A percentile compares a stretch with the other conserved stretches of the same genome.
phyloP scores from a whole-genome alignment of 169 alveolate species.

The Theileria luwenshuni region DNA sequence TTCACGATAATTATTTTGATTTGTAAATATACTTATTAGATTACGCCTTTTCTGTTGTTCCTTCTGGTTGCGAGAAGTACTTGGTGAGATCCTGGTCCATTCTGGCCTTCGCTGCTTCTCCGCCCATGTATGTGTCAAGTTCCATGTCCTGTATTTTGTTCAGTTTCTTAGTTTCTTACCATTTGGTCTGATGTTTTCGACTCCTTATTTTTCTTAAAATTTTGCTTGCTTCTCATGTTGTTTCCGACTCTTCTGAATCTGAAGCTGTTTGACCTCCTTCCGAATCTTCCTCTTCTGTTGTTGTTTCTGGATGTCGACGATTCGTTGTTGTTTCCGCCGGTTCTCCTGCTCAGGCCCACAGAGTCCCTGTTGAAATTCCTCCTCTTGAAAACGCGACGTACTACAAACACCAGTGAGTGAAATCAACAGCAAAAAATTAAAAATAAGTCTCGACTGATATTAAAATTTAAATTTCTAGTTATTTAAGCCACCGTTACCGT shows the following conservation, averaged over 20 bases:
- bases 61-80: constrained; percentile 51
- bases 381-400: constrained; percentile 1
- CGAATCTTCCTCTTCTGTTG: neutral
- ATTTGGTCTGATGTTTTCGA: constrained; percentile 41
- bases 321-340: neutral
- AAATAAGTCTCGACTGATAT: no score
- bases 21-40: neutral
- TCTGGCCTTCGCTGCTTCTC: constrained; percentile 51
- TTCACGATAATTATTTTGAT: constrained; percentile 34
- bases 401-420: no score
- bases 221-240: constrained; percentile 19
- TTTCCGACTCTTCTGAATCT: constrained; percentile 15
- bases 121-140: constrained; percentile 68
- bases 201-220: constrained; percentile 34
- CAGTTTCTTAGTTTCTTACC: constrained; percentile 32
- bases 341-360: neutral
- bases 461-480: neutral
- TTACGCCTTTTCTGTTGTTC: neutral
- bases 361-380: neutral
- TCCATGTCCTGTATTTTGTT: constrained; percentile 58
- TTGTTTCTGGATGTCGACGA: neutral
- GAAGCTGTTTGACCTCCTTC: neutral
- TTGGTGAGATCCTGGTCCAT: constrained; percentile 59
- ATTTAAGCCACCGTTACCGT: neutral
- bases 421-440: no score